Percentiles rank a stretch among this genome's conserved stretches.
Evolutionary conservation across 1,284 basidiomycete genomes (phyloP).

Genomic region (Violaceomyces palustris): DNA sequence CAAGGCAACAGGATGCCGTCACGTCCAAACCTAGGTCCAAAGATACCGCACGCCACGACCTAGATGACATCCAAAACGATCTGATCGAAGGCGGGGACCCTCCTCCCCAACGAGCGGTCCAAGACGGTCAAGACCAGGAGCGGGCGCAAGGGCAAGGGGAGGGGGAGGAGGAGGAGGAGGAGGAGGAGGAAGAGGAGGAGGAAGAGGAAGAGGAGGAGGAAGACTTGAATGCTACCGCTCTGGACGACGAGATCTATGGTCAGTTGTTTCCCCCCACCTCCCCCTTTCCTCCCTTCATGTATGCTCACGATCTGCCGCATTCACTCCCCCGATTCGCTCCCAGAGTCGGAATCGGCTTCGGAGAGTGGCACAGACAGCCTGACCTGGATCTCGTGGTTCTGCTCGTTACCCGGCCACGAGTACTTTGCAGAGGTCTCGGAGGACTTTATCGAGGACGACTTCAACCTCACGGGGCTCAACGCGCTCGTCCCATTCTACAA

Average conservation of each 20-base stretch:
- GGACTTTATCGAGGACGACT: conserved; percentile 99
- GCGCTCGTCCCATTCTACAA: conserved; percentile 97
- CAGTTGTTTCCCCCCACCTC: not conserved
- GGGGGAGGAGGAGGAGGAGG: not conserved
- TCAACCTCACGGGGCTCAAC: conserved; percentile 94
- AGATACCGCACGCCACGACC: too few species aligned
- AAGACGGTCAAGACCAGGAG: too few species aligned
- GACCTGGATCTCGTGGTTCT: conserved; percentile 99
- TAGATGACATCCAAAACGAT: too few species aligned
- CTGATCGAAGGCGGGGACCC: too few species aligned
- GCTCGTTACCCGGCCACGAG: conserved; percentile 94
- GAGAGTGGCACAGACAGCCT: conserved; percentile 55
- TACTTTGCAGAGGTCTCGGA: conserved; percentile 84
- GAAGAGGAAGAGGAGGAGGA: conserved; percentile 38
- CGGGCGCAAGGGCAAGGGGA: not conserved
- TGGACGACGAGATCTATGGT: conserved; percentile 34
- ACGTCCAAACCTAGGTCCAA: too few species aligned
- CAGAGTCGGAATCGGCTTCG: conserved; percentile 40
- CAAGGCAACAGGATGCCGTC: too few species aligned
- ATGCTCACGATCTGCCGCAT: not conserved
- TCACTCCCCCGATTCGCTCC: not conserved
- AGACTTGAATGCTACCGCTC: conserved; percentile 17
- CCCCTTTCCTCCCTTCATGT: not conserved
- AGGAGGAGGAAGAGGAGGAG: conserved; percentile 18
- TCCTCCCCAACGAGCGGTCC: too few species aligned